Base-by-base conservation (phyloP, 176 grass and related monocot species). In the Eragrostis curvula region DNA sequence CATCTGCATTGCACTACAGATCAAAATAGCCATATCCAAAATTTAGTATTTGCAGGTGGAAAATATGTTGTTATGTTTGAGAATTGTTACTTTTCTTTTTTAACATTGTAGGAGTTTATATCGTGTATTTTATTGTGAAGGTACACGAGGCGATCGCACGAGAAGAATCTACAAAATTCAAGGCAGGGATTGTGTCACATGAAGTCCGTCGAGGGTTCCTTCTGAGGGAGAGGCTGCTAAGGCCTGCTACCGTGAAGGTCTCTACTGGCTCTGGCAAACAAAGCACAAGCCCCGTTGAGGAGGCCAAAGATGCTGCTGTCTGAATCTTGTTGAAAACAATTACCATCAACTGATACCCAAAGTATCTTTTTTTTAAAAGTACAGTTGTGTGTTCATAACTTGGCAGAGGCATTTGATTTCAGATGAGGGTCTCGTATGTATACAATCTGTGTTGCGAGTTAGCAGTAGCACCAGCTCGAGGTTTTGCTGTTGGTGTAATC, bases 131-230 rank as follows among this genome's bases (percentile, higher is more conserved):
- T 87, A 21, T 65, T 65, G 55, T 63, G 43, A 74, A 96, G 93
- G 80, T 99, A 84, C 96, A 96, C 4, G 96, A 99, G 80, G 96
- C 89, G 62, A 74, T 99, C 61, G 85, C 88, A 25, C 84, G 87
- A 48, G 93, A 99, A 86, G 92, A 95, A 77, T 99, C 96, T 7
- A 6, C 59, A 41, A 71, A 88, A 61, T 96, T 93, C 40, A 93
- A 96, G 85, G 85, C 80, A 10, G 96, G 96, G 32, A 85, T 93
- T 15, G 83, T 99, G 62, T 90, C 65, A 15, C 84, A 93, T 60
- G 96, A 99, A 83, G 47, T 93, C 18, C 48, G 45, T 10, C 79
- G 85, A 3, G 93, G 96, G 30, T 99, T 99, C 82, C 29, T 96
- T 79, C 70, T 96, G 47, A 84, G 84, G 30, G 85, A 87, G 23